These are phyloP conservation scores for Kodamaea kaohsiungensis DNA, from an alignment of 805 yeast species.

Conservation along the genomic window DNA sequence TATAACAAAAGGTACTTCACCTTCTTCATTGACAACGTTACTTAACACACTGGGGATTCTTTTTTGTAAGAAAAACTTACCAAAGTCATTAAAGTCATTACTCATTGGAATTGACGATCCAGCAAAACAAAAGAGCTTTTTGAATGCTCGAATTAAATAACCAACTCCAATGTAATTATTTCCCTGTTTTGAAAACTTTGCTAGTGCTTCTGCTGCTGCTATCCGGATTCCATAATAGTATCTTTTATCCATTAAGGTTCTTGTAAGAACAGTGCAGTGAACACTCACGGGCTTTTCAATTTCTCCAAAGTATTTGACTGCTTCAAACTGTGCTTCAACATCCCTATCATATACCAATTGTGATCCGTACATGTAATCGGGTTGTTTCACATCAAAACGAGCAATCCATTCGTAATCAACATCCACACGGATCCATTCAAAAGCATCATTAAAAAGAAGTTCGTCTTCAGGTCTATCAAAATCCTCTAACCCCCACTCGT, in stretches of 20 bases:
- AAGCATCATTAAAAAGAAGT: slow-evolving; percentile 73
- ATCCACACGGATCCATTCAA: slow-evolving; percentile 98
- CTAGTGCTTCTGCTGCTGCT: slow-evolving; percentile 82
- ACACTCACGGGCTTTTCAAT: slow-evolving; percentile 56
- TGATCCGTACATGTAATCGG: slow-evolving; percentile 92
- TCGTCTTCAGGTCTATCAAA: slow-evolving; percentile 73
- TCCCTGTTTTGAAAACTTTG: slow-evolving; percentile 61
- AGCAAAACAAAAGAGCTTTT: slow-evolving; percentile 70
- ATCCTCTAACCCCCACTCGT: slow-evolving; percentile 72
- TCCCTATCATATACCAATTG: slow-evolving; percentile 94
- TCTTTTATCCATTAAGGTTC: slow-evolving; percentile 81
- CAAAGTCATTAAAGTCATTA: slow-evolving; percentile 76
- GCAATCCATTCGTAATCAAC: slow-evolving; percentile 98
- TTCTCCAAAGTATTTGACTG: slow-evolving; percentile 70
- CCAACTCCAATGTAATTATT: slow-evolving; percentile 69
- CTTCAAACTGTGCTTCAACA: slow-evolving; percentile 91
- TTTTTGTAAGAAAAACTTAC: slow-evolving; percentile 67
- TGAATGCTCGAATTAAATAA: slow-evolving; percentile 71
- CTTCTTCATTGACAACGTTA: slow-evolving; percentile 58
- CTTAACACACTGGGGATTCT: slow-evolving; percentile 67
- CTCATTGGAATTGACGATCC: slow-evolving; percentile 64
- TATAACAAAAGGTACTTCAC: slow-evolving; percentile 58
- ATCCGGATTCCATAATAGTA: slow-evolving; percentile 87
- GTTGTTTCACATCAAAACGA: slow-evolving; percentile 75
- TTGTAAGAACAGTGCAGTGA: slow-evolving; percentile 72